Evolutionary conservation across 257 asterid species (phyloP).

Genomic region (Ballota nigra): DNA sequence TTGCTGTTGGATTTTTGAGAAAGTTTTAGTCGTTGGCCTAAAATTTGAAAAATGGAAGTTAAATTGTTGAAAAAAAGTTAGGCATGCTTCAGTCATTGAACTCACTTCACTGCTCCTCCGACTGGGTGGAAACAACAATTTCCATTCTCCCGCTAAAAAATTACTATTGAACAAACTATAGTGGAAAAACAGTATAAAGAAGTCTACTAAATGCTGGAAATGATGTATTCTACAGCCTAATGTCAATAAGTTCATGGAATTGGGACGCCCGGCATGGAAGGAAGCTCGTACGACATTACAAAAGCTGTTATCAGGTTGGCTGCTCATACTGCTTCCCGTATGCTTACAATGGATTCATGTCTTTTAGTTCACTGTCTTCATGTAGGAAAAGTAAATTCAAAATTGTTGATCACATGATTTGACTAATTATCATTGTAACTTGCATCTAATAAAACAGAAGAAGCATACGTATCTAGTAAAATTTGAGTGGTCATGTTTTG

Average conservation of each 20-base stretch:
- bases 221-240: slow-evolving; percentile 50
- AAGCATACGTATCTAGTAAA: background rate
- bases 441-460: background rate
- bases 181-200: background rate
- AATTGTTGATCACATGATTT: background rate
- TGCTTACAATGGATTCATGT: background rate
- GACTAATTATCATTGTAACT: slow-evolving; percentile 7
- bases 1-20: background rate
- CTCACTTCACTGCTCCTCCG: background rate
- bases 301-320: slow-evolving; percentile 78
- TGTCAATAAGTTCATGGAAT: slow-evolving; percentile 75
- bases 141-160: background rate
- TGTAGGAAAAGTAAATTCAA: background rate
- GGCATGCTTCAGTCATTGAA: slow-evolving; percentile 5
- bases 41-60: background rate
- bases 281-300: slow-evolving; percentile 89
- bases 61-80: background rate
- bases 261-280: slow-evolving; percentile 96
- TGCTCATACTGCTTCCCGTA: background rate
- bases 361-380: background rate
- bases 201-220: slow-evolving; percentile 6
- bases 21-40: background rate
- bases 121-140: slow-evolving; percentile 5
- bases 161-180: background rate
- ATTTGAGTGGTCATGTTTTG: slow-evolving; percentile 3